Evolutionary conservation across 225 moss, liverwort and hornwort genomes (phyloP).

Genomic region (Asterella californica): DNA sequence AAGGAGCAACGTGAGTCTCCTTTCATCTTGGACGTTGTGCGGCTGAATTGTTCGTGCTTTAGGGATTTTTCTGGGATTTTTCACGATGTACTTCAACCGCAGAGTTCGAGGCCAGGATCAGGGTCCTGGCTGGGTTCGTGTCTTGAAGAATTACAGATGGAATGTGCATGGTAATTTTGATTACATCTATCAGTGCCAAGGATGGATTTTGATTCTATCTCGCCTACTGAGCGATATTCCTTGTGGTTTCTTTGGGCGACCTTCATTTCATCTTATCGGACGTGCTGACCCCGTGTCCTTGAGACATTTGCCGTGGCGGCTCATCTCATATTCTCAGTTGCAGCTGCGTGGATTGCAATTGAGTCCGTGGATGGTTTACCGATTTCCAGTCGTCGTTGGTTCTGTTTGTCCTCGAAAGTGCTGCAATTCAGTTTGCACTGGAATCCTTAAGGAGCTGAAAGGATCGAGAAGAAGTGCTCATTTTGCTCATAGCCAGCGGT

Average conservation of each 20-base stretch:
- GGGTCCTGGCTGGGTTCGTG: not conserved
- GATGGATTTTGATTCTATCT: not conserved
- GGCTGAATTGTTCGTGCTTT: not conserved
- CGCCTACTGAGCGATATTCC: no score
- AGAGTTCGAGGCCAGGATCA: not conserved
- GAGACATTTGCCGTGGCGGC: not conserved
- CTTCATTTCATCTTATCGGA: not conserved
- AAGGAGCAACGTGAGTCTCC: conserved; percentile 46
- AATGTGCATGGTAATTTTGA: not conserved
- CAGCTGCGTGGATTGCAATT: not conserved
- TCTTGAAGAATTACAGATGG: not conserved
- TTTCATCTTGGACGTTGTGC: not conserved
- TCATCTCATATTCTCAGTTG: not conserved
- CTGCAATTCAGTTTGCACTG: not conserved
- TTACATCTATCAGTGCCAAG: not conserved
- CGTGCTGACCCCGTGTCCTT: not conserved
- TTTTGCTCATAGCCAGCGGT: not conserved
- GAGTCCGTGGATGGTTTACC: not conserved
- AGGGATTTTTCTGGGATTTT: not conserved
- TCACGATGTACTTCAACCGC: not conserved
- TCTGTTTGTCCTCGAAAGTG: not conserved
- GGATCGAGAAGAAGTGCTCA: not conserved
- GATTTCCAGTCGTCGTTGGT: not conserved
- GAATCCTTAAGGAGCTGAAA: not conserved
- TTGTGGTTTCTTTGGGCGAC: not conserved